Evolutionary conservation across 176 grass and related monocot genomes (phyloP), one percentile per base, ranked within the genome.

Genomic region (Bromus sterilis): DNA sequence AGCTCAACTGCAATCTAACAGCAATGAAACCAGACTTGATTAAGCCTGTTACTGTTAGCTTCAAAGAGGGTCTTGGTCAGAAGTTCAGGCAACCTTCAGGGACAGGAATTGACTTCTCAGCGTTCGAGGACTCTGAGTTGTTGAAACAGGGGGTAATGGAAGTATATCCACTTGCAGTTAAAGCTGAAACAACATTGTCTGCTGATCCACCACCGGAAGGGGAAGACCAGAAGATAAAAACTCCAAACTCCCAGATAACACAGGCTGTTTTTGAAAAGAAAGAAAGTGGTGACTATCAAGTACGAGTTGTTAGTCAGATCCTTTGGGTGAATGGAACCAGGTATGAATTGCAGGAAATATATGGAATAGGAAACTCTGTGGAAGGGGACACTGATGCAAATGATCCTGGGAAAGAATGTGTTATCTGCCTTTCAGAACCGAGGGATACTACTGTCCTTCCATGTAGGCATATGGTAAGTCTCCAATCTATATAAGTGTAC

Each of bases 401-500:
- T 88, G 95, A 95, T 86, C 86, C 92, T 39, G 95, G 95, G 72
- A 98, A 95, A 82, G 95, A 98, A 81, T 98, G 95, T 86, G 95
- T 98, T 37, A 98, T 98, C 81, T 98, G 95, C 72, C 95, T 98
- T 10, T 93, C 88, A 56, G 95, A 98, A 56, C 95, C 95, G 49
- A 93, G 92, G 77, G 95, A 98, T 86, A 98, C 95, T 46, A 95
- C 95, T 66, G 95, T 95, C 71, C 95, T 98, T 11, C 95, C 95
- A 56, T 98, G 95, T 82, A 93, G 95, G 88, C 95, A 98, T 83
- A 95, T 98, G 95, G 95, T 95, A 91, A 80, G 85, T 86, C 46
- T 35, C 18, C 31, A 40, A 57, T 67, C 46, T 81, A 33, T 69
- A 20, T 13, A 73, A 51, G 18, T 64, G 18, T 64, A 33, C 5